Conservation (phyloP, 495 filamentous ascomycete genomes). For the Penicillium odoratum region DNA sequence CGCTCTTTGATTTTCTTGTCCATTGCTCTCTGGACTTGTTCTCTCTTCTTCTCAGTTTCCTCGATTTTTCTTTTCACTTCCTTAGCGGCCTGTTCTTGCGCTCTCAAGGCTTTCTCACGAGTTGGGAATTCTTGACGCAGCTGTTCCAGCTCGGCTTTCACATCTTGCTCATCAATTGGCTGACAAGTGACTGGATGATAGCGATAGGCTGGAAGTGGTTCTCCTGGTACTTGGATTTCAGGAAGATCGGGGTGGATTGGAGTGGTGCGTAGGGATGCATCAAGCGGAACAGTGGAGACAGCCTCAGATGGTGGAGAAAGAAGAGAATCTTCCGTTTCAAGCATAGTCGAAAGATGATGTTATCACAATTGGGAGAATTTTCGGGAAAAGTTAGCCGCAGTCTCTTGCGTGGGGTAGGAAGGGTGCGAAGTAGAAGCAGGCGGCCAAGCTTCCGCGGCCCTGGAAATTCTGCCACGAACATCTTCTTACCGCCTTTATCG, state of each 20-base stretch:
- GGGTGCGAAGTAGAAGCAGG: slow-evolving; percentile 1
- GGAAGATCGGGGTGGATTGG: slow-evolving; percentile 45
- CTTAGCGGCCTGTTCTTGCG: slow-evolving; percentile 39
- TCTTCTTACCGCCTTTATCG: slow-evolving; percentile 15
- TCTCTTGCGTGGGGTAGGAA: neutral
- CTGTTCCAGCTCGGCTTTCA: slow-evolving; percentile 37
- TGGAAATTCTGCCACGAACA: slow-evolving; percentile 17
- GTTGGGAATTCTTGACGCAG: slow-evolving; percentile 41
- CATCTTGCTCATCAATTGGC: slow-evolving; percentile 30
- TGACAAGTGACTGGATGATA: slow-evolving; percentile 45
- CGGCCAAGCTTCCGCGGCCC: neutral
- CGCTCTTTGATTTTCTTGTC: slow-evolving; percentile 49
- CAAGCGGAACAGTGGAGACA: slow-evolving; percentile 29
- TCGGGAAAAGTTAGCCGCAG: neutral
- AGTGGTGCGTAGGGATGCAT: slow-evolving; percentile 38
- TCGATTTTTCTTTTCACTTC: slow-evolving; percentile 43
- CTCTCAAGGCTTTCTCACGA: slow-evolving; percentile 38
- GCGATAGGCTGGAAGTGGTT: slow-evolving; percentile 30
- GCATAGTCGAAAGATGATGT: slow-evolving; percentile 17
- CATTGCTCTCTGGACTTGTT: slow-evolving; percentile 43
- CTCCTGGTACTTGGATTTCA: slow-evolving; percentile 40
- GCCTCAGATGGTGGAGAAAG: slow-evolving; percentile 39
- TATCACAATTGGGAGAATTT: neutral
- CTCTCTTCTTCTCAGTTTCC: slow-evolving; percentile 39
- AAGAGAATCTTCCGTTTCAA: slow-evolving; percentile 24